These are phyloP conservation scores for Oropetium thomaeum DNA, from an alignment of 176 grass and related monocot genomes.

Conservation along the genomic window DNA sequence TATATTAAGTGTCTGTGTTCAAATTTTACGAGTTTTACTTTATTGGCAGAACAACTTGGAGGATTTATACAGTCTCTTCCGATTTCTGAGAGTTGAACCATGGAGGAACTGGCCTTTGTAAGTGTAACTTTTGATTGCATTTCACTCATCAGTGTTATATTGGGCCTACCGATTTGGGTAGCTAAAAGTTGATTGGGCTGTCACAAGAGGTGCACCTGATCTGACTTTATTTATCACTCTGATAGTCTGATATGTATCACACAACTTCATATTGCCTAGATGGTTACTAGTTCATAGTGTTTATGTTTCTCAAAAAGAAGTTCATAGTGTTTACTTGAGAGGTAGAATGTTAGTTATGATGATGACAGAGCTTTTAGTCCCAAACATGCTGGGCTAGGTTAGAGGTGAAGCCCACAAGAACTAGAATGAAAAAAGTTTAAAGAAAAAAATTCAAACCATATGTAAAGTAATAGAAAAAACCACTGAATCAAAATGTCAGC, in stretches of 20 bases:
- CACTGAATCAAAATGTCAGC: background rate
- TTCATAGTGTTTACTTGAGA: background rate
- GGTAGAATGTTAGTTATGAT: background rate
- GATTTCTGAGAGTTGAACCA: slow-evolving; percentile 88
- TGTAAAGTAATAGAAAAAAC: background rate
- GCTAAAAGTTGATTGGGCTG: background rate
- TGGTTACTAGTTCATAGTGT: background rate
- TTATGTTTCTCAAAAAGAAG: no score
- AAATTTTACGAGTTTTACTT: slow-evolving; percentile 35
- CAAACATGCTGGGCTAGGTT: background rate
- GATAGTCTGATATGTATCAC: background rate
- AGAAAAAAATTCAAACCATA: background rate
- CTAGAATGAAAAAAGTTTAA: background rate
- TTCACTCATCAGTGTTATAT: slow-evolving; percentile 9
- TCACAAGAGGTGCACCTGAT: background rate
- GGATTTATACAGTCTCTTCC: slow-evolving; percentile 94
- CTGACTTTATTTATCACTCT: background rate
- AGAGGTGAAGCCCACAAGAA: background rate
- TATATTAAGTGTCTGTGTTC: slow-evolving; percentile 21
- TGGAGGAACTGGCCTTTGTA: slow-evolving; percentile 90
- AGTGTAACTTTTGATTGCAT: slow-evolving; percentile 40
- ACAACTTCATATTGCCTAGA: background rate
- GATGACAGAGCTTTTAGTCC: background rate
- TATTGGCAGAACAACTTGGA: slow-evolving; percentile 81
- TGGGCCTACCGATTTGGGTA: background rate